Percentiles rank a stretch among this genome's conserved stretches.
Conservation (phyloP, 495 filamentous ascomycete genomes). For the Recurvomyces mirabilis region DNA sequence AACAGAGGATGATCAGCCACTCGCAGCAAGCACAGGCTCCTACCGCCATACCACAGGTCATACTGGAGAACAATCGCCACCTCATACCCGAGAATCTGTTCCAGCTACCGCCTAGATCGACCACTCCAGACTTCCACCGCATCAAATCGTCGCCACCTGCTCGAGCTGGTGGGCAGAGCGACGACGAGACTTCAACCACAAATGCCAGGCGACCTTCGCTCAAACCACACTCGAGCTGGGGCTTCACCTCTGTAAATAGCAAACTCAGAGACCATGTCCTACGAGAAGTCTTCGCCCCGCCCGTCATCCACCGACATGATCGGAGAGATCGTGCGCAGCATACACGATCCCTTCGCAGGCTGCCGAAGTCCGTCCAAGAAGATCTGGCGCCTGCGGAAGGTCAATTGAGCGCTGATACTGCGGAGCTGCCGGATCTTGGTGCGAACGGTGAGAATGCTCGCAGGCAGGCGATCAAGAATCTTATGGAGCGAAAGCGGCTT, state of each 20-base stretch:
- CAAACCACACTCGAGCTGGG: slow-evolving; percentile 64
- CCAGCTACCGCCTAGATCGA: slow-evolving; percentile 26
- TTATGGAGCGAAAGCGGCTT: slow-evolving; percentile 5
- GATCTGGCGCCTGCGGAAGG: slow-evolving; percentile 18
- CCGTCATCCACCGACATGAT: slow-evolving; percentile 58
- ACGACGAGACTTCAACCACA: slow-evolving; percentile 7
- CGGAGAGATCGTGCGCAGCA: slow-evolving; percentile 46
- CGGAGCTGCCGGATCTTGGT: slow-evolving; percentile 25
- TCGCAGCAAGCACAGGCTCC: slow-evolving; percentile 45
- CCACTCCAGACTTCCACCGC: slow-evolving; percentile 12
- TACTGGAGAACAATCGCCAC: slow-evolving; percentile 90
- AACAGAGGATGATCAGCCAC: slow-evolving; percentile 67
- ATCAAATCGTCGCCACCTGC: slow-evolving; percentile 7
- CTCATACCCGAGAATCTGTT: slow-evolving; percentile 82
- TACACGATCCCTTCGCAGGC: slow-evolving; percentile 34
- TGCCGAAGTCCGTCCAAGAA: slow-evolving; percentile 24
- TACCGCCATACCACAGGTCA: slow-evolving; percentile 74
- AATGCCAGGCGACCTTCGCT: slow-evolving; percentile 24
- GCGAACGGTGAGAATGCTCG: not conserved
- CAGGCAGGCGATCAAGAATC: slow-evolving; percentile 10
- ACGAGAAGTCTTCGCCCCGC: slow-evolving; percentile 82
- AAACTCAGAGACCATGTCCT: slow-evolving; percentile 84
- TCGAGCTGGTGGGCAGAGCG: slow-evolving; percentile 3
- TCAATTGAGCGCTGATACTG: slow-evolving; percentile 27
- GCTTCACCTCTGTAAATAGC: slow-evolving; percentile 87